Conservation (phyloP, 2,329 filamentous ascomycete genomes). For the Arthrinium phaeospermum region DNA sequence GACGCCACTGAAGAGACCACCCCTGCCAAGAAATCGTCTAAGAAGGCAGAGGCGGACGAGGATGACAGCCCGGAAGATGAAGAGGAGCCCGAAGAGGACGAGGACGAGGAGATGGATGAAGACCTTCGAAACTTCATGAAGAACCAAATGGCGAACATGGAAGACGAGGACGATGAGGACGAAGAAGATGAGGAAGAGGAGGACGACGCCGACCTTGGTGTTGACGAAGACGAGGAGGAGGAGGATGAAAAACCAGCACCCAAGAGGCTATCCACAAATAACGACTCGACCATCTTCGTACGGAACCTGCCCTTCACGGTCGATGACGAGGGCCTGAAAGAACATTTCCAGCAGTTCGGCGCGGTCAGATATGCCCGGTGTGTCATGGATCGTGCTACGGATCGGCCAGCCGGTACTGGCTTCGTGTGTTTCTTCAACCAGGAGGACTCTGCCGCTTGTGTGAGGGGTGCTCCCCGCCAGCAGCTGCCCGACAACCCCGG, state of each 20-base stretch:
- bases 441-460: constrained; percentile 76
- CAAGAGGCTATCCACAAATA: constrained; percentile 58
- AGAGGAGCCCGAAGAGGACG: constrained; percentile 40
- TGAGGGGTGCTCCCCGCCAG: constrained; percentile 73
- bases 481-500: constrained; percentile 53
- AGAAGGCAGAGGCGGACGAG: constrained; percentile 34
- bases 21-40: constrained; percentile 40
- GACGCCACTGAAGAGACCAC: constrained; percentile 29
- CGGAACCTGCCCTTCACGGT: constrained; percentile 92
- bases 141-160: constrained; percentile 61
- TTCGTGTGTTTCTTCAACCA: constrained; percentile 91
- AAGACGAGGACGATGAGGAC: constrained; percentile 58
- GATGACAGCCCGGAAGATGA: constrained; percentile 39
- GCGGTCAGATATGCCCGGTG: constrained; percentile 88
- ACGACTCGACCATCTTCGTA: constrained; percentile 83
- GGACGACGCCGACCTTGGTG: constrained; percentile 41
- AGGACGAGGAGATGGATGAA: constrained; percentile 48
- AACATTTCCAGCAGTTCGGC: constrained; percentile 89
- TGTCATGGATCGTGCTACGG: constrained; percentile 84
- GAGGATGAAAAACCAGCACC: constrained; percentile 38
- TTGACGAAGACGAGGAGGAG: constrained; percentile 37
- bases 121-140: constrained; percentile 63
- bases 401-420: constrained; percentile 86
- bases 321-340: constrained; percentile 80
- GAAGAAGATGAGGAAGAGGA: constrained; percentile 44